Percentiles rank a stretch among this genome's conserved stretches.
Evolutionary conservation across 1,284 basidiomycete species (phyloP).

Genomic region (Meira miltonrushii): DNA sequence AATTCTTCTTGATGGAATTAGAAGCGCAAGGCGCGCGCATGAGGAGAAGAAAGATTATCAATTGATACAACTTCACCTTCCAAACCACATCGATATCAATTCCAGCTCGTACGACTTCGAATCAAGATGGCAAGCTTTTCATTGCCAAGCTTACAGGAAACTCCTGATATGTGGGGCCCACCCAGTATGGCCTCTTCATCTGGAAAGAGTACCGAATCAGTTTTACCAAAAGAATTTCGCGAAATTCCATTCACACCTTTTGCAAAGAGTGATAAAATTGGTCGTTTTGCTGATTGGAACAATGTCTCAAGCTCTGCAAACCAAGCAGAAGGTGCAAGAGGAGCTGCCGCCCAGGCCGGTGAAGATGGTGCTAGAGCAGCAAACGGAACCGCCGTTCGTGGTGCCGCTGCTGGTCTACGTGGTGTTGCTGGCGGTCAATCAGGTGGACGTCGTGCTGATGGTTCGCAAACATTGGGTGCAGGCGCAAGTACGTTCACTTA

Average conservation of each 20-base stretch:
- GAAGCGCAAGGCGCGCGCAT: no score
- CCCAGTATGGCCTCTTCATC: conserved; percentile 19
- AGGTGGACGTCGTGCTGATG: conserved; percentile 20
- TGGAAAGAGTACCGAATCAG: conserved; percentile 5
- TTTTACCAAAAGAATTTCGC: conserved; percentile 42
- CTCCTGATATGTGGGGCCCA: conserved; percentile 45
- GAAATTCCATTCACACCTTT: conserved; percentile 73
- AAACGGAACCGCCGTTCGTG: conserved; percentile 21
- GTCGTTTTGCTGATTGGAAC: conserved; percentile 95
- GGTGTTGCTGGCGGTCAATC: conserved; percentile 8
- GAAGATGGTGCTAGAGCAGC: conserved; percentile 52
- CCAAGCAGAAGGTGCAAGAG: conserved; percentile 56
- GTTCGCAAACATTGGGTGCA: conserved; percentile 39
- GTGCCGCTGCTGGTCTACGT: conserved; percentile 2
- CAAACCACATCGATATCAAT: no score
- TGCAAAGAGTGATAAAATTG: conserved; percentile 96
- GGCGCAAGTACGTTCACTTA: conserved; percentile 80
- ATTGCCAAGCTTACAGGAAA: conserved; percentile 34
- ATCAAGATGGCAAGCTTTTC: conserved; percentile 42
- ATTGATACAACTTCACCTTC: no score
- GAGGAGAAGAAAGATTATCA: no score
- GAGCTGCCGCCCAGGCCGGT: conserved; percentile 57
- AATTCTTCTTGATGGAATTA: no score
- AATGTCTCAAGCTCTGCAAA: conserved; percentile 53
- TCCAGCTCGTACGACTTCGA: neutral